phyloP scores from a whole-genome alignment of 148 eudicot genomes.

The Euryodendron excelsum region DNA sequence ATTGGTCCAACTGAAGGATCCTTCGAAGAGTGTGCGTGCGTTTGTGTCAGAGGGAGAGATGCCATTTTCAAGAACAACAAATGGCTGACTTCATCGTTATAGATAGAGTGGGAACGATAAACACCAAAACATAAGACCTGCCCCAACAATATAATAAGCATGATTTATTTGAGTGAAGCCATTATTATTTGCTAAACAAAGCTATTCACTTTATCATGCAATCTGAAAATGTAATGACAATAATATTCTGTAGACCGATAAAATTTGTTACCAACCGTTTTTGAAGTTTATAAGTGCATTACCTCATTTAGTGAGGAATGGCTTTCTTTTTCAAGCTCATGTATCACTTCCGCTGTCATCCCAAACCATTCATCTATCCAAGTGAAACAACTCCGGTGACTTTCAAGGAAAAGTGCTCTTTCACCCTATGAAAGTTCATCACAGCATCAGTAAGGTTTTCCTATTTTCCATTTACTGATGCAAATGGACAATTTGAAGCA shows the following conservation, averaged over 20 bases:
- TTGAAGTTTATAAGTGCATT: background rate
- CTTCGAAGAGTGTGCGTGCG: too few species aligned
- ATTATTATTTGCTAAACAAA: background rate
- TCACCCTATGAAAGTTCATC: conserved; percentile 46
- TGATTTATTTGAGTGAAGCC: background rate
- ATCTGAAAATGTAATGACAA: background rate
- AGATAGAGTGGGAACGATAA: background rate
- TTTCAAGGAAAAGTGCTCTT: conserved; percentile 65
- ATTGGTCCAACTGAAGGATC: too few species aligned
- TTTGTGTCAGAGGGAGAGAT: too few species aligned
- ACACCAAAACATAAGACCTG: background rate
- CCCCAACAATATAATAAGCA: background rate
- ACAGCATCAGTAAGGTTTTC: background rate
- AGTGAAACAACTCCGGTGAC: conserved; percentile 54
- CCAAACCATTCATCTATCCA: conserved; percentile 79
- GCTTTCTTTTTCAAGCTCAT: conserved; percentile 45
- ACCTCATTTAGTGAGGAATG: conserved; percentile 28
- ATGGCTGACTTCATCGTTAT: background rate
- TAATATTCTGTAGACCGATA: background rate
- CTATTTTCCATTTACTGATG: background rate
- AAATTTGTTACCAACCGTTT: background rate
- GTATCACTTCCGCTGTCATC: conserved; percentile 32
- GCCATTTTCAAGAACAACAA: background rate
- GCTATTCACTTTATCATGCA: background rate
- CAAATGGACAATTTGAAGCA: background rate